Conservation (phyloP, 2,329 filamentous ascomycete species). For the Sclerotinia minor region DNA sequence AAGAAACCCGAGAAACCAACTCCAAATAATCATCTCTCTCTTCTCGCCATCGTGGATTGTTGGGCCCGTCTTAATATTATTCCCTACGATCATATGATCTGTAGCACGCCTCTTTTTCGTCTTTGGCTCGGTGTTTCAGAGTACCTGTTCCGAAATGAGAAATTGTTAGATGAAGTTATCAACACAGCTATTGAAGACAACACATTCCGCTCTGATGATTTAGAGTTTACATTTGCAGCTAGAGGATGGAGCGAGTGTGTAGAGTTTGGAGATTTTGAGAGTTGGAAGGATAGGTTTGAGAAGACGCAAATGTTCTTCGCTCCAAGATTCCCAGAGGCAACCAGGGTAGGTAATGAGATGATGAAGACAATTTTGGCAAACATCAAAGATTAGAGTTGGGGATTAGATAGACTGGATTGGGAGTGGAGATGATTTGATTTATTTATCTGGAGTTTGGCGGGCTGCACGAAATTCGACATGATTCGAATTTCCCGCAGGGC, state of each 20-base stretch:
- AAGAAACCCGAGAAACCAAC: conserved; percentile 57
- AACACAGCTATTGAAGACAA: conserved; percentile 85
- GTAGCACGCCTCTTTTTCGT: conserved; percentile 94
- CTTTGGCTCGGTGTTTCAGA: conserved; percentile 97
- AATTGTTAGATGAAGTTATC: conserved; percentile 79
- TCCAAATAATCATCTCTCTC: conserved; percentile 89
- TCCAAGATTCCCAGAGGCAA: conserved; percentile 84
- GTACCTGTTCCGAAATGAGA: conserved; percentile 83
- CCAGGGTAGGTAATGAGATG: conserved; percentile 90
- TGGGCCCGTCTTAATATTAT: conserved; percentile 93
- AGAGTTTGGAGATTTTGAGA: conserved; percentile 85
- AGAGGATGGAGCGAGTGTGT: conserved; percentile 95
- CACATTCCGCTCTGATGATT: conserved; percentile 89
- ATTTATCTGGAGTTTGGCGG: conserved; percentile 7
- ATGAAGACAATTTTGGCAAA: conserved; percentile 92
- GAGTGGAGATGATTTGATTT: background rate
- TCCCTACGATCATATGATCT: conserved; percentile 99
- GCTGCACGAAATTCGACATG: conserved; percentile 1
- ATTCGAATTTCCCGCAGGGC: background rate
- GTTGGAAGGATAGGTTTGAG: conserved; percentile 88
- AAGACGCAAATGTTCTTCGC: conserved; percentile 90
- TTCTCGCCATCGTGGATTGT: conserved; percentile 97
- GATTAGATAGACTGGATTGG: background rate
- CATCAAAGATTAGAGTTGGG: conserved; percentile 48
- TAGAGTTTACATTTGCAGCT: conserved; percentile 97